Evolutionary conservation across 2,329 filamentous ascomycete genomes (phyloP).

Genomic region (Nemania sp.): DNA sequence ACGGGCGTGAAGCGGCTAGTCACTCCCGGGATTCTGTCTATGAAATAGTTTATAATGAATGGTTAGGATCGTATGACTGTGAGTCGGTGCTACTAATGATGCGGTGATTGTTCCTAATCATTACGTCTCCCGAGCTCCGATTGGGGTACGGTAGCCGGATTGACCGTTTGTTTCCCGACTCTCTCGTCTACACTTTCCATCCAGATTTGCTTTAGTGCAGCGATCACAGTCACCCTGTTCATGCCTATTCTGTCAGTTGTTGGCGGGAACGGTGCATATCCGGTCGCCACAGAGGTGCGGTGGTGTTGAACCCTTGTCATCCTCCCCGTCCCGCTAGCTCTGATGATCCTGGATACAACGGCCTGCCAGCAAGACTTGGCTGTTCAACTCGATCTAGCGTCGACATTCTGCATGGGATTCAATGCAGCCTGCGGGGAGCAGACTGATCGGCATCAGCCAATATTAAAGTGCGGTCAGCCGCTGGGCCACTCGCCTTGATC

Average conservation of each 20-base stretch:
- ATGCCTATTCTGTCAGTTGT: conserved; percentile 4
- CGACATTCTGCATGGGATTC: conserved; percentile 39
- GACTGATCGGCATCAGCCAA: conserved; percentile 52
- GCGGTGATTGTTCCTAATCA: too few relatives aligned
- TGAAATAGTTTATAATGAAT: too few relatives aligned
- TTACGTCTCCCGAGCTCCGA: too few relatives aligned
- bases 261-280: conserved; percentile 25
- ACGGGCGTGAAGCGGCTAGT: too few relatives aligned
- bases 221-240: conserved; percentile 4
- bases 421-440: conserved; percentile 45
- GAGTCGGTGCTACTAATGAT: too few relatives aligned
- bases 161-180: too few relatives aligned
- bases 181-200: too few relatives aligned
- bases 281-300: conserved; percentile 14
- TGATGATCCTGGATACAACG: conserved; percentile 29
- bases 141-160: neutral
- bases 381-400: conserved; percentile 34
- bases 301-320: too few relatives aligned
- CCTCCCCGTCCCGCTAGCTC: conserved; percentile 8
- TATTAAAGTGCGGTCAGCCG: conserved; percentile 53
- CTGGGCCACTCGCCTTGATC: conserved; percentile 33
- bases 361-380: conserved; percentile 26
- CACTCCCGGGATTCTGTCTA: too few relatives aligned
- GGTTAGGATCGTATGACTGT: too few relatives aligned
- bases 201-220: too few relatives aligned